A percentile compares a stretch with the other conserved stretches of the same genome.
phyloP scores from a whole-genome alignment of 176 grass and related monocot genomes.

The Musa itinerans region DNA sequence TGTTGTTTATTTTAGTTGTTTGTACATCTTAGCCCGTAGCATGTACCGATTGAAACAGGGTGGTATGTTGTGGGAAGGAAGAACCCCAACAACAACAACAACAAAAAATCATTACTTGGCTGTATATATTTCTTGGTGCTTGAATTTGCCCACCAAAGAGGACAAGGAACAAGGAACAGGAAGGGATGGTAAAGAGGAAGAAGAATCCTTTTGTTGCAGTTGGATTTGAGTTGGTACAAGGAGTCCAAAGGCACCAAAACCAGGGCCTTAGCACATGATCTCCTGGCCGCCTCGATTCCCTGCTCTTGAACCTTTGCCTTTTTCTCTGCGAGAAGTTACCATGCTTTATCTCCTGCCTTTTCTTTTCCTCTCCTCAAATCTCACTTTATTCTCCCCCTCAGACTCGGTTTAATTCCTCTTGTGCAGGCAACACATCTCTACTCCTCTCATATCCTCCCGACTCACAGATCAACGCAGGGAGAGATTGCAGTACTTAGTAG shows the following conservation, averaged over 20 bases:
- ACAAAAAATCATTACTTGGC: no score
- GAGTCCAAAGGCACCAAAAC: conserved; percentile 29
- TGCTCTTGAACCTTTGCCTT: conserved; percentile 75
- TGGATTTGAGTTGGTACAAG: conserved; percentile 39
- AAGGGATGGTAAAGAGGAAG: conserved; percentile 2
- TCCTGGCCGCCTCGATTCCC: conserved; percentile 31
- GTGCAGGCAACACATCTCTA: conserved; percentile 10
- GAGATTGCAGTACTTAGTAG: background rate
- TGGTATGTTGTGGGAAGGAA: no score
- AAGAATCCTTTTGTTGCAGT: conserved; percentile 21
- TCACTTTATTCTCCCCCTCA: conserved; percentile 70
- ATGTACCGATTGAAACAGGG: no score
- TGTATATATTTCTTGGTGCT: background rate
- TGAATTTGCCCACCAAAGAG: conserved; percentile 11
- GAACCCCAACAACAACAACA: no score
- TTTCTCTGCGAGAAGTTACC: conserved; percentile 99
- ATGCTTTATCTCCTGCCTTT: conserved; percentile 40
- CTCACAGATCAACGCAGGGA: background rate
- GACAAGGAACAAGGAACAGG: conserved; percentile 8
- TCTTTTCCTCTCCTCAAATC: conserved; percentile 54
- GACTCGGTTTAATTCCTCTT: conserved; percentile 52
- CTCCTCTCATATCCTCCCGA: background rate
- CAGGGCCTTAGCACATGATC: conserved; percentile 35
- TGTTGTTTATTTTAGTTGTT: no score
- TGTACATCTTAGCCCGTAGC: no score